Evolutionary conservation across 169 alveolate species (phyloP).

Genomic region (Eimeria tenella): DNA sequence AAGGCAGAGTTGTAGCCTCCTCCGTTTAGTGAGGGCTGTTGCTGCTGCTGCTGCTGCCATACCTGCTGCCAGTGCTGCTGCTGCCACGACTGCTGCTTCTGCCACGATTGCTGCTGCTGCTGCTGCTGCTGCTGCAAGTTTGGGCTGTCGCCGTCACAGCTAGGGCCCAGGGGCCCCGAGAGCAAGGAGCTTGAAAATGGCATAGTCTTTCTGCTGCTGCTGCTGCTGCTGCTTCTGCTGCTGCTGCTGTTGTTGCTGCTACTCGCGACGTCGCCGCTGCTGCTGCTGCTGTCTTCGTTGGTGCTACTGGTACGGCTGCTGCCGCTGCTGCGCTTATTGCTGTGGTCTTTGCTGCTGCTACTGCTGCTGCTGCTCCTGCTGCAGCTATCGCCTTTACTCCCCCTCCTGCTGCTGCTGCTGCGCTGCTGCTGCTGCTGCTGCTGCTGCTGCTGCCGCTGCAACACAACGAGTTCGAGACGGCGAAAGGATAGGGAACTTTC

Average conservation of each 20-base stretch:
- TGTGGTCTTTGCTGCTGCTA: neutral
- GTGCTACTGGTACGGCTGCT: neutral
- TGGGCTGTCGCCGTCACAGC: neutral
- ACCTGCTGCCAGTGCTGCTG: neutral
- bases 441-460: neutral
- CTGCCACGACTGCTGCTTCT: neutral
- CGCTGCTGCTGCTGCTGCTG: neutral
- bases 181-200: no score
- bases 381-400: neutral
- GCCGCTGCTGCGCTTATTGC: neutral
- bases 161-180: no score
- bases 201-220: neutral
- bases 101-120: conserved; percentile 2
- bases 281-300: neutral
- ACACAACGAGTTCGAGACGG: neutral
- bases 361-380: neutral
- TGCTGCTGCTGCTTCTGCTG: neutral
- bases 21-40: neutral
- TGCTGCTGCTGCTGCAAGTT: neutral
- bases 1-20: neutral
- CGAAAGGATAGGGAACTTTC: neutral
- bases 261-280: neutral
- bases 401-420: neutral
- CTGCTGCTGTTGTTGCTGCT: neutral
- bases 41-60: neutral